These are phyloP conservation scores for Ceratobasidium sp. DNA, from an alignment of 1,284 basidiomycete genomes.

Conservation along the genomic window DNA sequence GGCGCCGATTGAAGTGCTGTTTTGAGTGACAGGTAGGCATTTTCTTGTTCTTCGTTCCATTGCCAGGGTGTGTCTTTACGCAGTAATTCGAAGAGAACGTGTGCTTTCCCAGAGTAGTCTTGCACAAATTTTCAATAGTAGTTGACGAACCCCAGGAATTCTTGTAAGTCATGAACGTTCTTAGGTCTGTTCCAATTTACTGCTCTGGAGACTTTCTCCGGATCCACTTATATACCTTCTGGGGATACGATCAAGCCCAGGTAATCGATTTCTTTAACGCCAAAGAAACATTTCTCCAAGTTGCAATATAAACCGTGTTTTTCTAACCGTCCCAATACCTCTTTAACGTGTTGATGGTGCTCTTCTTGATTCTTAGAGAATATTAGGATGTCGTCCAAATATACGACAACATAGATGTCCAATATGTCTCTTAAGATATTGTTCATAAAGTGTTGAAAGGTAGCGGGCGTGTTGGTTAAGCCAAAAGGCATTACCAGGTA, in stretches of 20 bases:
- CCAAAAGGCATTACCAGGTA: conserved; percentile 39
- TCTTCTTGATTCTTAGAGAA: conserved; percentile 57
- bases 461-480: conserved; percentile 24
- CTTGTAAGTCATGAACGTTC: too few relatives aligned
- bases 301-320: conserved; percentile 45
- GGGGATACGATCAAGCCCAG: conserved; percentile 49
- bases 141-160: too few relatives aligned
- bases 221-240: conserved; percentile 49
- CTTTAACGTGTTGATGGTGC: conserved; percentile 48
- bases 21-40: background rate
- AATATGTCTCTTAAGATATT: conserved; percentile 32
- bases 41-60: background rate
- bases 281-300: conserved; percentile 49
- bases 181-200: too few relatives aligned
- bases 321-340: conserved; percentile 47
- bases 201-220: conserved; percentile 50
- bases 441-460: conserved; percentile 39
- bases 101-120: conserved; percentile 48
- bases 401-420: conserved; percentile 32
- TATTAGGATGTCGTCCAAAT: conserved; percentile 46
- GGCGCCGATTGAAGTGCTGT: background rate
- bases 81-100: conserved; percentile 46
- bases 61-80: background rate
- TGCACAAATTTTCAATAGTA: too few relatives aligned
- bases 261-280: conserved; percentile 48